Conservation (phyloP, 1,139 yeast genomes). For the Kodamaea sp. region DNA sequence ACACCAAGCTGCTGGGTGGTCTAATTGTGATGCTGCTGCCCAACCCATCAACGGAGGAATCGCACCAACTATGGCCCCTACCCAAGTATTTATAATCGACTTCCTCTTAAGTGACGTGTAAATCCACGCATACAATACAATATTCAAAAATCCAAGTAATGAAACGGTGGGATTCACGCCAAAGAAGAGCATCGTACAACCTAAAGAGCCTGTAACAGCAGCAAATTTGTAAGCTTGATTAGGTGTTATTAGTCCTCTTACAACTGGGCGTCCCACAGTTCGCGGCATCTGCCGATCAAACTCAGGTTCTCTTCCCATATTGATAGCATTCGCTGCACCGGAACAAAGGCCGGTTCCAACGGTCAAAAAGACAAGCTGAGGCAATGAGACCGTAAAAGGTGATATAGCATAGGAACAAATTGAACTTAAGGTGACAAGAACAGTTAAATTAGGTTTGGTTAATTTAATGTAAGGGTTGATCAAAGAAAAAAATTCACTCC, state of each 20-base stretch:
- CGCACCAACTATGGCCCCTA: constrained; percentile 97
- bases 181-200: constrained; percentile 63
- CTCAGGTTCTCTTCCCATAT: constrained; percentile 94
- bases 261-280: constrained; percentile 89
- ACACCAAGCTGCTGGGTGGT: constrained; percentile 94
- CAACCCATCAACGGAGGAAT: constrained; percentile 99
- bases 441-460: constrained; percentile 85
- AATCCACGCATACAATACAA: constrained; percentile 80
- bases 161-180: constrained; percentile 93
- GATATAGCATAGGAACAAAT: constrained; percentile 93
- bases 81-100: constrained; percentile 92
- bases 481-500: constrained; percentile 29
- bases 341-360: constrained; percentile 86
- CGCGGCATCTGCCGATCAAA: constrained; percentile 88
- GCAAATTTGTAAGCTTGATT: constrained; percentile 82
- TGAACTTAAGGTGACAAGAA: constrained; percentile 85
- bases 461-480: constrained; percentile 69
- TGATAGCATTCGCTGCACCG: constrained; percentile 94
- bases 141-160: constrained; percentile 70
- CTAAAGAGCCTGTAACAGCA: constrained; percentile 65
- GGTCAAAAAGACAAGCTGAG: constrained; percentile 70
- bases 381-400: constrained; percentile 73
- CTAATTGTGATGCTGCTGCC: constrained; percentile 87
- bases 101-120: constrained; percentile 88
- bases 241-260: constrained; percentile 75